A percentile compares a stretch with the other conserved stretches of the same genome.
These are phyloP conservation scores for Lentinula lateritia DNA, from an alignment of 768 basidiomycete species.

Conservation along the genomic window DNA sequence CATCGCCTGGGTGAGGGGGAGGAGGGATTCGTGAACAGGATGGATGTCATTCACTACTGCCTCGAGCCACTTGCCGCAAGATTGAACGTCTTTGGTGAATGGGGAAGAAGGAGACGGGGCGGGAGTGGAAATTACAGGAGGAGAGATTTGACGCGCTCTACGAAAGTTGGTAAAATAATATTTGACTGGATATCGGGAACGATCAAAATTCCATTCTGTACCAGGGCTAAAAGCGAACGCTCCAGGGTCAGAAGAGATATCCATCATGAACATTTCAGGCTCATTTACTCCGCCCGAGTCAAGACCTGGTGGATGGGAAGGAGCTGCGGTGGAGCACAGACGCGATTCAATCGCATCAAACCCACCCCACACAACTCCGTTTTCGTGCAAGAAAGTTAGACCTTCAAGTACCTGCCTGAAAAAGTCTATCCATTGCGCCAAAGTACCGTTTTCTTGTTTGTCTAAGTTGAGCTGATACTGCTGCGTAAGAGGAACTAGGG, in stretches of 20 bases:
- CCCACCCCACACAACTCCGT: slow-evolving; percentile 25
- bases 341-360: slow-evolving; percentile 16
- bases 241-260: slow-evolving; percentile 12
- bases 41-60: not conserved
- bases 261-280: slow-evolving; percentile 9
- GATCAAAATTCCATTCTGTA: slow-evolving; percentile 23
- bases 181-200: slow-evolving; percentile 24
- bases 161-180: slow-evolving; percentile 26
- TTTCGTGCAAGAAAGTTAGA: slow-evolving; percentile 44
- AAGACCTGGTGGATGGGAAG: slow-evolving; percentile 15
- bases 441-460: slow-evolving; percentile 16
- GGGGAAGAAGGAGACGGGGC: slow-evolving; percentile 9
- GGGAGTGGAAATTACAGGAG: not conserved
- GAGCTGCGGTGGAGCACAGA: slow-evolving; percentile 7
- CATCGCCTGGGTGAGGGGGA: slow-evolving; percentile 44
- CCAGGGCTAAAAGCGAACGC: slow-evolving; percentile 8
- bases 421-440: slow-evolving; percentile 46
- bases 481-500: slow-evolving; percentile 23
- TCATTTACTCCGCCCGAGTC: not conserved
- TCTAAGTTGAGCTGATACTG: not conserved
- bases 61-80: not conserved
- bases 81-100: slow-evolving; percentile 1
- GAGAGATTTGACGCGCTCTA: slow-evolving; percentile 16
- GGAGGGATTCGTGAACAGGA: slow-evolving; percentile 34
- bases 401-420: slow-evolving; percentile 48